Evolutionary conservation across 164 flowering plant species (phyloP), one percentile per base, ranked within the genome.

Genomic region (Tinospora cordifolia): DNA sequence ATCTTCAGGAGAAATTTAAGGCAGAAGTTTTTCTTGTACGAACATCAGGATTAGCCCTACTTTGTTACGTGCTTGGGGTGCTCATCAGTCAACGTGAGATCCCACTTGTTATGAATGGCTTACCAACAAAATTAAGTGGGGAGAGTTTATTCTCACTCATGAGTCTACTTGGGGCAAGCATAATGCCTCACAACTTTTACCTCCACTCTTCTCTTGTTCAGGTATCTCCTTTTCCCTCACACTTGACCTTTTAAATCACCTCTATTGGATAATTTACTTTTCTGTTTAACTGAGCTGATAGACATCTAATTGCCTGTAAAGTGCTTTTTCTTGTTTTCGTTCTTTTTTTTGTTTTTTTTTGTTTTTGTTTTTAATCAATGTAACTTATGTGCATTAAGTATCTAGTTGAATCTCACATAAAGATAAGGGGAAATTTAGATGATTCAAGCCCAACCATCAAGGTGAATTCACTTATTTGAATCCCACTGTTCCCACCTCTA

Each of bases 121-220:
- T 79, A 74, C 72, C 79, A 40, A 79, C 83, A 47, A 83, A 74
- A 71, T 74, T 94, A 59, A 84, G 79, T 72, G 97, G 90, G 71
- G 99, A 89, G 79, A 94, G 86, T 82, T 84, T 83, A 58, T 89
- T 83, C 68, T 70, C 85, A 26, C 74, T 92, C 54, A 90, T 94
- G 99, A 77, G 93, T 84, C 87, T 94, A 69, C 91, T 94, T 69
- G 99, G 99, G 77, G 91, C 99, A 54, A 86, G 63, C 77, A 83
- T 92, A 36, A 82, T 87, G 87, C 99, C 99, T 81, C 99, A 94
- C 76, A 92, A 88, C 73, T 88, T 94, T 81, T 94, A 90, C 74
- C 82, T 92, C 63, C 98, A 94, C 83, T 94, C 99, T 72, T 84
- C 87, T 67, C 71, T 92, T 78, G 88, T 88, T 49, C 89, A 86